Evolutionary conservation across 2,329 filamentous ascomycete species (phyloP).

Genomic region (Fonsecaea multimorphosa): DNA sequence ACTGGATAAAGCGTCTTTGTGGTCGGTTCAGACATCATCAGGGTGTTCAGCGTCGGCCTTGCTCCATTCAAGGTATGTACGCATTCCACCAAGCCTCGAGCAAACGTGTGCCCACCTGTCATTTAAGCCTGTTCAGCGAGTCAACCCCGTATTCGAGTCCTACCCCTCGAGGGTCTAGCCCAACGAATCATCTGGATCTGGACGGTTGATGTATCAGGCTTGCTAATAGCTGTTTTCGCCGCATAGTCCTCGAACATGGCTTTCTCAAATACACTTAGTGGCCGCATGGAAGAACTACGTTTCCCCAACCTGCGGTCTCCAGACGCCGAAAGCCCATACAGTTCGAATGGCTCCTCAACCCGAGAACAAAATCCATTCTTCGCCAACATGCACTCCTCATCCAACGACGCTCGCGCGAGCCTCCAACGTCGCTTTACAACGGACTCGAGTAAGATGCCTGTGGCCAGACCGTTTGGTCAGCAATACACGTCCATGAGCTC

Average conservation of each 20-base stretch:
- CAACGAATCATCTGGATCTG: background rate
- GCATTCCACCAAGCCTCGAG: slow-evolving; percentile 1
- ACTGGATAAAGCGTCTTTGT: slow-evolving; percentile 1
- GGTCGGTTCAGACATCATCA: background rate
- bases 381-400: slow-evolving; percentile 59
- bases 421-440: slow-evolving; percentile 93
- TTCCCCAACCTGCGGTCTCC: slow-evolving; percentile 79
- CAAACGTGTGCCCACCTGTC: slow-evolving; percentile 20
- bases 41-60: background rate
- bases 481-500: slow-evolving; percentile 41
- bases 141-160: background rate
- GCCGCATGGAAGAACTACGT: slow-evolving; percentile 78
- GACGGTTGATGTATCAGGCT: background rate
- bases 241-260: slow-evolving; percentile 60
- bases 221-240: slow-evolving; percentile 17
- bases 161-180: background rate
- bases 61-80: slow-evolving; percentile 27
- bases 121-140: background rate
- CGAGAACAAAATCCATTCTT: slow-evolving; percentile 70
- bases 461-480: slow-evolving; percentile 38
- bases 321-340: slow-evolving; percentile 75
- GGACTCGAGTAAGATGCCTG: slow-evolving; percentile 82
- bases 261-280: slow-evolving; percentile 66
- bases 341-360: slow-evolving; percentile 74
- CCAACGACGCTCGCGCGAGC: slow-evolving; percentile 73